Conservation (phyloP, 75 land plant genomes). For the Cunninghamia lanceolata region DNA sequence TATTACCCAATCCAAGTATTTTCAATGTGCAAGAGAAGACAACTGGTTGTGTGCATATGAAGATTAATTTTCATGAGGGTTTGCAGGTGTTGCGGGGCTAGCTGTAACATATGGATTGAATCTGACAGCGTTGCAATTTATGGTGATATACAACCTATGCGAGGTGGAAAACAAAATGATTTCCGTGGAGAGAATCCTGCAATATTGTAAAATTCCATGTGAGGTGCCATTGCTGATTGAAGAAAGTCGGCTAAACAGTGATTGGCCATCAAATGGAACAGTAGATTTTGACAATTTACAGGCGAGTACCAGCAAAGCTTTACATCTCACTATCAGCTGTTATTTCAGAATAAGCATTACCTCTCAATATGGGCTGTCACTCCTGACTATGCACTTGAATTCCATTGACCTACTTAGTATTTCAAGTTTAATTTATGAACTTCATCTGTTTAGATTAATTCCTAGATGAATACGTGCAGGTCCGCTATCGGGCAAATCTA, state of each 20-base stretch:
- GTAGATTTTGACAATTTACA: conserved; percentile 27
- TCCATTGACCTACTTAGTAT: too few species aligned
- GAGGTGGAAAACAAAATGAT: conserved; percentile 39
- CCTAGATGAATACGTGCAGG: conserved; percentile 12
- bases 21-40: neutral
- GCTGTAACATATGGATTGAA: conserved; percentile 40
- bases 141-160: conserved; percentile 29
- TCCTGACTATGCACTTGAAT: too few species aligned
- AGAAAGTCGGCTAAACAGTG: conserved; percentile 15
- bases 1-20: too few species aligned
- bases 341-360: too few species aligned
- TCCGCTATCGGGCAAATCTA: conserved; percentile 21
- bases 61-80: neutral
- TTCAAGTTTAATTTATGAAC: neutral
- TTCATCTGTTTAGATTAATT: neutral
- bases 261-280: conserved; percentile 34
- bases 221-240: conserved; percentile 30
- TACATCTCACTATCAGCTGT: neutral
- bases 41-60: neutral
- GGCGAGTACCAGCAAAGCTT: conserved; percentile 7
- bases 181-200: conserved; percentile 35
- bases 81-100: conserved; percentile 32
- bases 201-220: conserved; percentile 26
- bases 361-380: too few species aligned
- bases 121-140: conserved; percentile 24